A percentile compares a stretch with the other conserved stretches of the same genome.
These are phyloP conservation scores for Pyricularia sp. DNA, from an alignment of 2,329 filamentous ascomycete species.

Conservation along the genomic window DNA sequence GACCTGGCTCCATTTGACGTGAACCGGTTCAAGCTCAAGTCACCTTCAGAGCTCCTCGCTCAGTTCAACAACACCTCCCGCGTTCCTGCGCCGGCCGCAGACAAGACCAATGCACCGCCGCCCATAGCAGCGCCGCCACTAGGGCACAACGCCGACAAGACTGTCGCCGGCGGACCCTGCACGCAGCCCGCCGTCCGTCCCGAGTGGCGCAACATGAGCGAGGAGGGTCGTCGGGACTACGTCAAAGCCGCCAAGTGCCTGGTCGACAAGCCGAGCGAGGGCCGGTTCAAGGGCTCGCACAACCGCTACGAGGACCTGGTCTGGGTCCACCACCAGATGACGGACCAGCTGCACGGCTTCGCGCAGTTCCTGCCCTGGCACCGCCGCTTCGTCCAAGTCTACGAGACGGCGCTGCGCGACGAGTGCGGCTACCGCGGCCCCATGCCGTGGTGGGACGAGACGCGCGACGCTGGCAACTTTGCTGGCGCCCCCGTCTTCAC, in stretches of 20 bases:
- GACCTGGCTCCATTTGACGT: conserved; percentile 2
- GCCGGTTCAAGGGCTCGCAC: conserved; percentile 2
- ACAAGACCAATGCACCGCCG: neutral
- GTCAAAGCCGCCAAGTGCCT: conserved; percentile 6
- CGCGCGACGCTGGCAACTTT: conserved; percentile 22
- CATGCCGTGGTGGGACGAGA: conserved; percentile 32
- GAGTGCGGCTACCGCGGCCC: conserved; percentile 26
- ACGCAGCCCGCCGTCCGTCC: neutral
- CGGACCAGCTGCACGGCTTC: conserved; percentile 12
- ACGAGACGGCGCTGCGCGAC: conserved; percentile 25
- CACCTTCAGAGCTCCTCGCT: neutral
- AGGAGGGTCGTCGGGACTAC: conserved; percentile 1
- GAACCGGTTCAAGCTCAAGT: neutral
- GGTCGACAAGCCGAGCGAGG: neutral
- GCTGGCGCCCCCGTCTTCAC: conserved; percentile 20
- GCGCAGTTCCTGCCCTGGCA: conserved; percentile 29
- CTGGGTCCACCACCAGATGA: conserved; percentile 10
- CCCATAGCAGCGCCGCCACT: neutral
- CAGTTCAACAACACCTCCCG: neutral
- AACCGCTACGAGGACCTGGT: conserved; percentile 8
- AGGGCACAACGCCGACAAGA: neutral
- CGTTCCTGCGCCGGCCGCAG: neutral
- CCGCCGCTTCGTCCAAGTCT: conserved; percentile 25
- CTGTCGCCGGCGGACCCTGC: neutral
- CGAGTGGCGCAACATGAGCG: conserved; percentile 9